phyloP scores from a whole-genome alignment of 2,329 filamentous ascomycete genomes.

The Pseudopyrenochaeta lycopersici region DNA sequence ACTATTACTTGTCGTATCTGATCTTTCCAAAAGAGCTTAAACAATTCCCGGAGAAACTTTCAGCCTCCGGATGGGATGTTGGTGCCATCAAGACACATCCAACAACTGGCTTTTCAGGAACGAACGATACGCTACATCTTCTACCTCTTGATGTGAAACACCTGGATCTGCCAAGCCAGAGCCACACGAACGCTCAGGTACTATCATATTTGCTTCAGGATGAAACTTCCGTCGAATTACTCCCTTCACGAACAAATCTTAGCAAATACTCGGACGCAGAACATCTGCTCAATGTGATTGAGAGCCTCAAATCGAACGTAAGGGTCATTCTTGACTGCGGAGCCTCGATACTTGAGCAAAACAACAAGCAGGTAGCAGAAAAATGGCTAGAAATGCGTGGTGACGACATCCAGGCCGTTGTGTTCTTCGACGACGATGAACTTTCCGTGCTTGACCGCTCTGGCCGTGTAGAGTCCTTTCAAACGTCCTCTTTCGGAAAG shows the following conservation, averaged over 20 bases:
- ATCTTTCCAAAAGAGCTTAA: slow-evolving; percentile 70
- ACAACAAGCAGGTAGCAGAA: slow-evolving; percentile 54
- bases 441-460: slow-evolving; percentile 62
- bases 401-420: slow-evolving; percentile 42
- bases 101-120: slow-evolving; percentile 75
- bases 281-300: slow-evolving; percentile 58
- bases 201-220: slow-evolving; percentile 65
- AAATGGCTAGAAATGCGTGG: slow-evolving; percentile 58
- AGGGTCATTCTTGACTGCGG: slow-evolving; percentile 76
- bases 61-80: slow-evolving; percentile 74
- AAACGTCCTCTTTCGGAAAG: slow-evolving; percentile 66
- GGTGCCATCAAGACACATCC: slow-evolving; percentile 57
- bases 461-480: slow-evolving; percentile 59
- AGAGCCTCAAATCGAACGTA: slow-evolving; percentile 49
- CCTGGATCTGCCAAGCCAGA: slow-evolving; percentile 62
- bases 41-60: slow-evolving; percentile 71
- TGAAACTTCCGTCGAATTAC: slow-evolving; percentile 42
- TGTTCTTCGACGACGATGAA: slow-evolving; percentile 69
- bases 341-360: slow-evolving; percentile 72
- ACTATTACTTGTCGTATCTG: slow-evolving; percentile 69
- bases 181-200: slow-evolving; percentile 74
- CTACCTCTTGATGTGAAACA: slow-evolving; percentile 67
- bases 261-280: slow-evolving; percentile 41
- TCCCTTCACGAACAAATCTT: slow-evolving; percentile 21
- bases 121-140: slow-evolving; percentile 68